Evolutionary conservation across 2,329 filamentous ascomycete genomes (phyloP).

Genomic region (Cercospora citrullina): DNA sequence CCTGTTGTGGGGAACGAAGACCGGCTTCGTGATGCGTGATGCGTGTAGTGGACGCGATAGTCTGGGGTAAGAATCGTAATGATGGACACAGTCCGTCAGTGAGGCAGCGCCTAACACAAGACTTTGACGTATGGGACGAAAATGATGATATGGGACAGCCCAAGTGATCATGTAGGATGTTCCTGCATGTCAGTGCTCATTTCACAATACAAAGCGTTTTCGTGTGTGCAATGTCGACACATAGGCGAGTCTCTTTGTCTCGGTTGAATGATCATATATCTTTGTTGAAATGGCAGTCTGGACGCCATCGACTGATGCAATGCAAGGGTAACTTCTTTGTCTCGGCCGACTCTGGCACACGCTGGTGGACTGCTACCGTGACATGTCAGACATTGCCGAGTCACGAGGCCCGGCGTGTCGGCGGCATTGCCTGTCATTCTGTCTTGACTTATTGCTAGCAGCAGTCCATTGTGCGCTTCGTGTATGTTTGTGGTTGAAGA

Average conservation of each 20-base stretch:
- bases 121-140: not conserved
- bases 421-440: not conserved
- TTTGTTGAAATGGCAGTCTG: constrained; percentile 23
- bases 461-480: not conserved
- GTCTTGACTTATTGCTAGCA: not conserved
- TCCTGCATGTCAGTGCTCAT: constrained; percentile 16
- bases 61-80: constrained; percentile 15
- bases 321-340: constrained; percentile 12
- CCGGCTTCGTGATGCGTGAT: constrained; percentile 27
- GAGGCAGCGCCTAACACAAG: not conserved
- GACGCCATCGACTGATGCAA: constrained; percentile 18
- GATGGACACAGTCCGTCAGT: constrained; percentile 25
- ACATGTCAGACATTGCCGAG: not conserved
- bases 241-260: constrained; percentile 20
- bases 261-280: constrained; percentile 9
- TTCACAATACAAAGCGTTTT: constrained; percentile 25
- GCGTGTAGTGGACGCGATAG: not conserved
- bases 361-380: not conserved
- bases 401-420: not conserved
- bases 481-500: not conserved
- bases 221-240: constrained; percentile 8
- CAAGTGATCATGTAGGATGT: not conserved
- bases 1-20: constrained; percentile 24
- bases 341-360: not conserved
- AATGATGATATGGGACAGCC: not conserved